Percentiles rank a stretch among this genome's conserved stretches.
Conservation (phyloP, 2,329 filamentous ascomycete species). For the Colletotrichum gloeosporioides region DNA sequence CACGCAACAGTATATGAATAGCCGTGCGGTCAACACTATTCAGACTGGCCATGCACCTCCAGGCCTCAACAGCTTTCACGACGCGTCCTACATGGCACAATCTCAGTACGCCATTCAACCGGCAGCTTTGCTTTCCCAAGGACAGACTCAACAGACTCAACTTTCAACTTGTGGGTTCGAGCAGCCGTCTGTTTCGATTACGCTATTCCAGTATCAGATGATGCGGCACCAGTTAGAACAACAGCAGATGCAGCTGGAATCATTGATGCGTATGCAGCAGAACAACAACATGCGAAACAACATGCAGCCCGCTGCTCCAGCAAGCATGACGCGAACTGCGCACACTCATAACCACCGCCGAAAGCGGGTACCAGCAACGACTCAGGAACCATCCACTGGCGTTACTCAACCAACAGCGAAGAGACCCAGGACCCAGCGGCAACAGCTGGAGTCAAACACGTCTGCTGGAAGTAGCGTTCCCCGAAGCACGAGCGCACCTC, state of each 20-base stretch:
- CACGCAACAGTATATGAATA: neutral
- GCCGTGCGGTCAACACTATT: neutral
- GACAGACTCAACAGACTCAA: neutral
- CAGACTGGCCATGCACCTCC: neutral
- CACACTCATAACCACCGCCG: neutral
- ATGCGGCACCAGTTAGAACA: neutral
- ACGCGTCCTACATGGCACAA: neutral
- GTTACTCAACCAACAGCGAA: neutral
- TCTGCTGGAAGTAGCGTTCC: neutral
- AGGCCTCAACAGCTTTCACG: neutral
- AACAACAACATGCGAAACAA: neutral
- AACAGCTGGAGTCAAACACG: neutral
- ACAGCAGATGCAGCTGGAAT: neutral
- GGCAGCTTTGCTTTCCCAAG: neutral
- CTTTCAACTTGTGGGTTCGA: no score
- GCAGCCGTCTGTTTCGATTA: no score
- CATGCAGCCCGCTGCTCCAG: neutral
- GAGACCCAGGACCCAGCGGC: neutral
- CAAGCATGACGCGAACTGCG: neutral
- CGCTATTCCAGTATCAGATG: neutral
- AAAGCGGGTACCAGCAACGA: neutral
- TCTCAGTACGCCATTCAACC: neutral
- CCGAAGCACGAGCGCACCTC: neutral
- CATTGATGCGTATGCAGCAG: neutral
- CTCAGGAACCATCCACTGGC: neutral